phyloP scores from a whole-genome alignment of 768 basidiomycete species.

The Pleurotus djamor region DNA sequence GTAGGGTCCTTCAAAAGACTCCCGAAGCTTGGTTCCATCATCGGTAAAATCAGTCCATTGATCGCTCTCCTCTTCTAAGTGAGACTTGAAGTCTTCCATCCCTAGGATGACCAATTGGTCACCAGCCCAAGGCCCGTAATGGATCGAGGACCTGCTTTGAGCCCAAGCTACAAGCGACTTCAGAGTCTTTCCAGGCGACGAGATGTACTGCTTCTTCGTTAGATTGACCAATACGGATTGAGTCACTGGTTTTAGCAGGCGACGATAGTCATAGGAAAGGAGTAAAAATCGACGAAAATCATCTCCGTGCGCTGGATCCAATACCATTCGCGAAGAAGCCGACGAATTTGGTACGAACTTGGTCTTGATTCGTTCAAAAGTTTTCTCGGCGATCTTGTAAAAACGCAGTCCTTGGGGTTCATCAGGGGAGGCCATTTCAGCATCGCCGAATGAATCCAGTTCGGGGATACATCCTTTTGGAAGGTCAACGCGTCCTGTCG shows the following conservation, averaged over 20 bases:
- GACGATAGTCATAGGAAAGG: neutral
- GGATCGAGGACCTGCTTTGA: too few relatives aligned
- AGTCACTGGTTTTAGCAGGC: neutral
- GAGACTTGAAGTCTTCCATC: neutral
- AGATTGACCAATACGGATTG: neutral
- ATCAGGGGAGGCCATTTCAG: too few relatives aligned
- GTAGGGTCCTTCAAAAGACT: too few relatives aligned
- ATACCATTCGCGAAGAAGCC: too few relatives aligned
- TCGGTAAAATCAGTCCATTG: neutral
- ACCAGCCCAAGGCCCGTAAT: neutral
- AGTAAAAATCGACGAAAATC: neutral
- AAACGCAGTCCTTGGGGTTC: too few relatives aligned
- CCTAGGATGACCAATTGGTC: neutral
- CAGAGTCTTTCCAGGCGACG: neutral
- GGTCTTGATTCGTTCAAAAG: too few relatives aligned
- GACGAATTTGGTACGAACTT: too few relatives aligned
- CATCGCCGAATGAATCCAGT: too few relatives aligned
- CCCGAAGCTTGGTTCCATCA: neutral
- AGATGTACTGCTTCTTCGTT: neutral
- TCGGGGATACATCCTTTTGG: too few relatives aligned
- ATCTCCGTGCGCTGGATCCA: too few relatives aligned
- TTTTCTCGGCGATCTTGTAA: too few relatives aligned
- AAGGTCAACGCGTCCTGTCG: too few relatives aligned
- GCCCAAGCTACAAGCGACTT: neutral
- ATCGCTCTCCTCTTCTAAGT: neutral